Evolutionary conservation across 177 flowering plant genomes (phyloP).

Genomic region (Telopea speciosissima): DNA sequence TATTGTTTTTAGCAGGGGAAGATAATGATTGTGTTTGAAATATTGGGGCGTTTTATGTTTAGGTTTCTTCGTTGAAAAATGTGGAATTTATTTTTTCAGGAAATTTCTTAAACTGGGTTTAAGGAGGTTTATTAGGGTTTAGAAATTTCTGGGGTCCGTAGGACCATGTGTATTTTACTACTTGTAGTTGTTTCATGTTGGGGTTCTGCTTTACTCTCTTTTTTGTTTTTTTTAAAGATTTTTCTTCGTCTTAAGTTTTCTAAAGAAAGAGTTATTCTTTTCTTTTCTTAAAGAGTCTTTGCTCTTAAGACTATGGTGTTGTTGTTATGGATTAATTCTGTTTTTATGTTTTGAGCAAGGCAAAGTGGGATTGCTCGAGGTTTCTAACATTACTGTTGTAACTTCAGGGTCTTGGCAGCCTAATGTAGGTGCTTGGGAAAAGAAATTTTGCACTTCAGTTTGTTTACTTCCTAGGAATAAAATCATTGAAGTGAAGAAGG

Average conservation of each 20-base stretch:
- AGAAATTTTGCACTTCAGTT: constrained; percentile 33
- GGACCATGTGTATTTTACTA: too few relatives aligned
- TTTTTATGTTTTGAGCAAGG: too few relatives aligned
- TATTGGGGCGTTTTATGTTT: neutral
- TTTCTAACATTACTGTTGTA: neutral
- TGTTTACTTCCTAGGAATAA: constrained; percentile 53
- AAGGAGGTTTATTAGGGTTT: constrained; percentile 9
- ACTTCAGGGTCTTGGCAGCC: constrained; percentile 35
- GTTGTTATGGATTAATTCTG: neutral
- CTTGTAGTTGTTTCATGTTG: neutral
- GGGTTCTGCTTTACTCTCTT: too few relatives aligned
- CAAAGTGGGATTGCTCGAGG: neutral
- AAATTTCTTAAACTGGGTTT: too few relatives aligned
- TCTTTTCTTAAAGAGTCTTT: neutral
- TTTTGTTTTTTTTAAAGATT: too few relatives aligned
- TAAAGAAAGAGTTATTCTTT: neutral
- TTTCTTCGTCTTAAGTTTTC: neutral
- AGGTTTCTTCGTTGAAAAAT: neutral
- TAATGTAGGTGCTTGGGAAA: constrained; percentile 65
- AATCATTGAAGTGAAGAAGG: constrained; percentile 41
- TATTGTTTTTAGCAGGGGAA: neutral
- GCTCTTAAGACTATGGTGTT: neutral
- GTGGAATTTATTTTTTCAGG: neutral
- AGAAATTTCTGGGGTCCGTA: too few relatives aligned
- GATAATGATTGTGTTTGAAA: neutral